Percentiles rank a stretch among this genome's conserved stretches.
Evolutionary conservation across 768 basidiomycete species (phyloP).

Genomic region (Calocybe gangraenosa): DNA sequence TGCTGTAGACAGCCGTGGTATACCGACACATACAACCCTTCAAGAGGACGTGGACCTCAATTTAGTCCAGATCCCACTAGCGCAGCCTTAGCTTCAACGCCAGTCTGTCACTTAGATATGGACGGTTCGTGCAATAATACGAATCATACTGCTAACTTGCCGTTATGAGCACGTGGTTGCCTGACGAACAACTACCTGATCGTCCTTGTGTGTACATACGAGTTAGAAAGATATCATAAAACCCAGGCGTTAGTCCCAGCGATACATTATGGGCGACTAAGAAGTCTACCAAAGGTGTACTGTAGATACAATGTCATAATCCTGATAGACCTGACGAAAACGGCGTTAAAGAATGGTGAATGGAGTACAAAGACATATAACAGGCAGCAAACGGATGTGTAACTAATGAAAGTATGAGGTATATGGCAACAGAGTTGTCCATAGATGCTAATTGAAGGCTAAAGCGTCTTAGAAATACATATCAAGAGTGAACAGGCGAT

Average conservation of each 20-base stretch:
- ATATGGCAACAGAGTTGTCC: constrained; percentile 16
- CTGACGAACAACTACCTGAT: too few species aligned
- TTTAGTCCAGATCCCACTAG: too few species aligned
- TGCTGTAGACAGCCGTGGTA: too few species aligned
- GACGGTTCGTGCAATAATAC: too few species aligned
- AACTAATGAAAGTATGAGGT: constrained; percentile 8
- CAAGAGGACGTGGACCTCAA: too few species aligned
- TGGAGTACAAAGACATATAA: constrained; percentile 11
- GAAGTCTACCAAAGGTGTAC: constrained; percentile 8
- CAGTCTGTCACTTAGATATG: too few species aligned
- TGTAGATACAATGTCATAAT: constrained; percentile 10
- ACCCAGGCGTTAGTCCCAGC: neutral
- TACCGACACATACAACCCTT: too few species aligned
- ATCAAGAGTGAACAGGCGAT: neutral
- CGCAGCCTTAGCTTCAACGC: too few species aligned
- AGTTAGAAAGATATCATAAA: too few species aligned
- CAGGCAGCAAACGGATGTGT: neutral
- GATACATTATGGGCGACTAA: constrained; percentile 5
- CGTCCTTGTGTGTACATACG: too few species aligned
- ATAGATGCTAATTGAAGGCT: constrained; percentile 1
- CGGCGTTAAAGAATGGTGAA: neutral
- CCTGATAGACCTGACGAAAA: neutral
- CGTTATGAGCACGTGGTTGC: too few species aligned
- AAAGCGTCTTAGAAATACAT: constrained; percentile 11
- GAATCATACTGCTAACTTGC: too few species aligned